phyloP scores from a whole-genome alignment of 148 eudicot genomes.

The Silene conica region DNA sequence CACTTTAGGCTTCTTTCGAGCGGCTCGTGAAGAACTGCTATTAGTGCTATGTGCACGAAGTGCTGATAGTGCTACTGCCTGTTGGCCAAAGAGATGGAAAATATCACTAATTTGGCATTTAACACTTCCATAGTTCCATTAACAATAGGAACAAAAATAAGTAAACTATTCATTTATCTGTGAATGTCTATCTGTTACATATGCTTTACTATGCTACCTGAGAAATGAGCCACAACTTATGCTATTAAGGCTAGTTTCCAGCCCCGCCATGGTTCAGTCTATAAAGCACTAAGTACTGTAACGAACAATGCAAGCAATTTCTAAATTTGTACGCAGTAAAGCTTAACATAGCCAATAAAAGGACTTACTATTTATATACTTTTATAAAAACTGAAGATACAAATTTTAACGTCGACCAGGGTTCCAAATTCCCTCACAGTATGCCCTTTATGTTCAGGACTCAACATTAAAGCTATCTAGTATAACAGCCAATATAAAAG shows the following conservation, averaged over 20 bases:
- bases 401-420: background rate
- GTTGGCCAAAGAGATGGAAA: constrained; percentile 19
- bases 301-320: background rate
- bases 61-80: constrained; percentile 82
- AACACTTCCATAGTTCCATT: background rate
- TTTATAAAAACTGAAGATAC: background rate
- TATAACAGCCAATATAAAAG: background rate
- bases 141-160: background rate
- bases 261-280: background rate
- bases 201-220: background rate
- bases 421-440: too few species aligned
- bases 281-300: background rate
- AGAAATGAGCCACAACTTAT: background rate
- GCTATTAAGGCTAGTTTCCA: background rate
- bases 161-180: background rate
- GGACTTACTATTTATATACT: background rate
- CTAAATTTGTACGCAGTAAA: too few species aligned
- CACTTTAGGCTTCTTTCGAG: constrained; percentile 39
- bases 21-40: constrained; percentile 60
- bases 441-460: too few species aligned
- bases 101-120: constrained; percentile 5
- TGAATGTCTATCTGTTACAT: background rate
- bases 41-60: constrained; percentile 81
- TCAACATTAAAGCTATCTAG: background rate
- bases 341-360: too few species aligned